Conservation (phyloP, 2,329 filamentous ascomycete genomes). For the Aspergillus costaricaensis region DNA sequence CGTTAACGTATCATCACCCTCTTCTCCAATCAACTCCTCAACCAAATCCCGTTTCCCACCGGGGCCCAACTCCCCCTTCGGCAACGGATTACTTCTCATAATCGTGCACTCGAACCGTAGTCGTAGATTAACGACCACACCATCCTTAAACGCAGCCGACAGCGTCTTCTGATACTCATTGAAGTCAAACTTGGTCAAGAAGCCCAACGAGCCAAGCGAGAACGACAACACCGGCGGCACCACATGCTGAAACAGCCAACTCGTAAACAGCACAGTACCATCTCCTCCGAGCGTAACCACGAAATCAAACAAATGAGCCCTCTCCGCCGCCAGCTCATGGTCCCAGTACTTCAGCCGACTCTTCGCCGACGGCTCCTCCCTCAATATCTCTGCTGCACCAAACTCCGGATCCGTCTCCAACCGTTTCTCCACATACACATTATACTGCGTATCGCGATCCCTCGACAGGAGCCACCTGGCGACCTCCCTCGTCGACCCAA, state of each 20-base stretch:
- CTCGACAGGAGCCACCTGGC: slow-evolving; percentile 77
- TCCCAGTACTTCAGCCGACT: slow-evolving; percentile 79
- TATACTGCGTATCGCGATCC: slow-evolving; percentile 68
- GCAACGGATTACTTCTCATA: slow-evolving; percentile 64
- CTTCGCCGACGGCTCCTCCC: slow-evolving; percentile 58
- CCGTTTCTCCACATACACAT: slow-evolving; percentile 77
- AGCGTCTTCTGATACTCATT: slow-evolving; percentile 70
- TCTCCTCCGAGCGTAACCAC: slow-evolving; percentile 90
- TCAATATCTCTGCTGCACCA: slow-evolving; percentile 67
- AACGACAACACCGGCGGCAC: slow-evolving; percentile 94
- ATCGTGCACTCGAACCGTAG: slow-evolving; percentile 90
- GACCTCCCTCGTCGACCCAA: slow-evolving; percentile 74
- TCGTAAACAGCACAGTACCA: slow-evolving; percentile 94
- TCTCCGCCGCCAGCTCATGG: slow-evolving; percentile 71
- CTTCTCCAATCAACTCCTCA: slow-evolving; percentile 85
- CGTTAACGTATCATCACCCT: slow-evolving; percentile 79
- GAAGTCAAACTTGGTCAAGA: slow-evolving; percentile 96
- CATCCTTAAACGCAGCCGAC: slow-evolving; percentile 71
- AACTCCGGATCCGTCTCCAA: slow-evolving; percentile 72
- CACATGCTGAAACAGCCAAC: slow-evolving; percentile 94
- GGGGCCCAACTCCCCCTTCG: slow-evolving; percentile 25
- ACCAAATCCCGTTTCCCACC: slow-evolving; percentile 67
- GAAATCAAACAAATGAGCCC: slow-evolving; percentile 90
- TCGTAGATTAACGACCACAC: slow-evolving; percentile 83
- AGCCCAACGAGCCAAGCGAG: slow-evolving; percentile 85